Conservation (phyloP, 2,329 filamentous ascomycete genomes). For the Ophiocordyceps unilateralis region DNA sequence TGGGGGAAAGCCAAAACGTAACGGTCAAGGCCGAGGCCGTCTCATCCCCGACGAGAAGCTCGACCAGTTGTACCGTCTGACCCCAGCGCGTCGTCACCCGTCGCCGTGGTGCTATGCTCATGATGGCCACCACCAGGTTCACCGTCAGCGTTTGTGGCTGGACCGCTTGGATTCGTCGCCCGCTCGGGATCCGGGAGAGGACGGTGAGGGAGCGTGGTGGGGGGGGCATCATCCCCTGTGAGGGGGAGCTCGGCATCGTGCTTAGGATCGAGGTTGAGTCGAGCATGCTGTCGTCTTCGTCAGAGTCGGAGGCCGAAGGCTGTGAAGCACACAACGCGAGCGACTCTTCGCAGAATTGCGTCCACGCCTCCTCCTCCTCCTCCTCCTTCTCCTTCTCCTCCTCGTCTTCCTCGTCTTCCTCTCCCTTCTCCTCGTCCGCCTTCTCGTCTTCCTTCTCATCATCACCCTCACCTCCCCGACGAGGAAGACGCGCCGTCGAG, state of each 20-base stretch:
- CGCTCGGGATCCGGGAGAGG: slow-evolving; percentile 53
- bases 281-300: slow-evolving; percentile 11
- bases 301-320: background rate
- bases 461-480: too few relatives aligned
- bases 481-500: background rate
- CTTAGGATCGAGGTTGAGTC: too few relatives aligned
- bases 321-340: slow-evolving; percentile 24
- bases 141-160: slow-evolving; percentile 67
- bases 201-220: too few relatives aligned
- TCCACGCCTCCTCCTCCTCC: slow-evolving; percentile 20
- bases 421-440: too few relatives aligned
- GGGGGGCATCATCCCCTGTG: too few relatives aligned
- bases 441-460: too few relatives aligned
- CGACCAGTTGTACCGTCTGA: slow-evolving; percentile 46
- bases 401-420: slow-evolving; percentile 12
- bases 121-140: slow-evolving; percentile 64
- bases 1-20: slow-evolving; percentile 58
- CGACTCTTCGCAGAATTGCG: slow-evolving; percentile 64
- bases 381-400: slow-evolving; percentile 16
- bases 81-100: slow-evolving; percentile 51
- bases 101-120: slow-evolving; percentile 51
- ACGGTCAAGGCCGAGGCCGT: slow-evolving; percentile 65
- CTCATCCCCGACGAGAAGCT: slow-evolving; percentile 71
- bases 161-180: slow-evolving; percentile 46
- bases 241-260: too few relatives aligned